Percentiles rank a stretch among this genome's conserved stretches.
Evolutionary conservation across 768 basidiomycete genomes (phyloP).

Genomic region (Tylopilus subfusipes): DNA sequence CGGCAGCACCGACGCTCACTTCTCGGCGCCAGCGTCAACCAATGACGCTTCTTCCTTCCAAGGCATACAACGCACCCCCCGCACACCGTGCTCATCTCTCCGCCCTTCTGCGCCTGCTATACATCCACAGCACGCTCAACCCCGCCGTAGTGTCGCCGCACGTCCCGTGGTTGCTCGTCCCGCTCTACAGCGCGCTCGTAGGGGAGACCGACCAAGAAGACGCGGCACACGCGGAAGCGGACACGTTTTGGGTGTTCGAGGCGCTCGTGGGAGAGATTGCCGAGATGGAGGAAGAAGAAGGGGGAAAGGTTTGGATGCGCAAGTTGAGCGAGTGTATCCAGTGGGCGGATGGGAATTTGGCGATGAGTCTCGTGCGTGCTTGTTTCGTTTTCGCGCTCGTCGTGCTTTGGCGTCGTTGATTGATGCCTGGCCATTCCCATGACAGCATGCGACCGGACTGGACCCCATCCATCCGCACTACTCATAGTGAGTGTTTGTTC

Average conservation of each 20-base stretch:
- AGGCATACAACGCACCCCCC: constrained; percentile 40
- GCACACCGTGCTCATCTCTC: constrained; percentile 60
- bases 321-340: constrained; percentile 56
- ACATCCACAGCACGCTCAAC: constrained; percentile 67
- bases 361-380: constrained; percentile 48
- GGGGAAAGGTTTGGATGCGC: constrained; percentile 57
- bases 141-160: constrained; percentile 68
- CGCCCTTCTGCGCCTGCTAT: constrained; percentile 65
- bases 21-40: constrained; percentile 29
- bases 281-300: constrained; percentile 69
- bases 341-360: constrained; percentile 64
- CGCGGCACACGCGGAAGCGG: constrained; percentile 67
- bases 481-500: constrained; percentile 56
- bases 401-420: neutral
- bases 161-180: constrained; percentile 65
- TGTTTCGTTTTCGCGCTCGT: neutral
- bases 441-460: constrained; percentile 58
- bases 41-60: constrained; percentile 47
- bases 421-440: neutral
- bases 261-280: constrained; percentile 67
- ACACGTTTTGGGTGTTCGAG: constrained; percentile 81
- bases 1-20: constrained; percentile 32
- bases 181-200: constrained; percentile 58
- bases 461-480: constrained; percentile 75
- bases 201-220: constrained; percentile 63